Base-by-base conservation (phyloP, 2,329 filamentous ascomycete species). In the Monilinia vaccinii-corymbosi region DNA sequence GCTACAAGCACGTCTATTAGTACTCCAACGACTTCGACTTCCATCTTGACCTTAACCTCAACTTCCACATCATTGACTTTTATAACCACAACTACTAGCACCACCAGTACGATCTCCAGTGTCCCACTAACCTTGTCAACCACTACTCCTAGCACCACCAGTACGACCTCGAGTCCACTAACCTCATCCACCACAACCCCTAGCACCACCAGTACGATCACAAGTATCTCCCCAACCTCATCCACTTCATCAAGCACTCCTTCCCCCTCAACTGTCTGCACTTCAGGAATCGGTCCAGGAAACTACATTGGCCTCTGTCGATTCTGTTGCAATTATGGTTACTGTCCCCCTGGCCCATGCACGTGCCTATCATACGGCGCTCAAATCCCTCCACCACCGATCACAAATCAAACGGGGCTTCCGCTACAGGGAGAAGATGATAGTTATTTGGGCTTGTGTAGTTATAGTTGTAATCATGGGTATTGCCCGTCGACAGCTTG, bases 381-480 rank as follows among this genome's bases (percentile, higher is more conserved):
- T 18, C 53, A 58, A 14, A 63, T 58, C 2, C 56, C 64, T 8
- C 55, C 64, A 5, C 65, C 64, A 11, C 63, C 69, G 8, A 53
- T 59, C 13, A 73, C 68, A 23, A 71, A 71, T 0, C 63, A 65
- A 1, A 47, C 69, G 6, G 74, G 75, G 0, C 73, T 73, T 47
- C 74, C 75, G 4, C 53, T 71, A 2, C 58, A 67, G 1, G 73
- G 72, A 1, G 64, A 71, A 38, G 67, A 69, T 38, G 71, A 73
- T 4, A 68, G 70, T 2, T 80, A 79, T 62, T 62, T 72, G 44
- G 76, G 76, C 0, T 71, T 79, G 16, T 79, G 78, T 62, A 77
- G 73, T 60, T 79, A 73, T 63, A 71, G 75, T 10, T 79, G 76
- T 47, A 74, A 73, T 61, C 75, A 77, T 64, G 77, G 76, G 0